Evolutionary conservation across 495 filamentous ascomycete genomes (phyloP), one percentile per base, ranked within the genome.

Genomic region (Annulohypoxylon bovei): DNA sequence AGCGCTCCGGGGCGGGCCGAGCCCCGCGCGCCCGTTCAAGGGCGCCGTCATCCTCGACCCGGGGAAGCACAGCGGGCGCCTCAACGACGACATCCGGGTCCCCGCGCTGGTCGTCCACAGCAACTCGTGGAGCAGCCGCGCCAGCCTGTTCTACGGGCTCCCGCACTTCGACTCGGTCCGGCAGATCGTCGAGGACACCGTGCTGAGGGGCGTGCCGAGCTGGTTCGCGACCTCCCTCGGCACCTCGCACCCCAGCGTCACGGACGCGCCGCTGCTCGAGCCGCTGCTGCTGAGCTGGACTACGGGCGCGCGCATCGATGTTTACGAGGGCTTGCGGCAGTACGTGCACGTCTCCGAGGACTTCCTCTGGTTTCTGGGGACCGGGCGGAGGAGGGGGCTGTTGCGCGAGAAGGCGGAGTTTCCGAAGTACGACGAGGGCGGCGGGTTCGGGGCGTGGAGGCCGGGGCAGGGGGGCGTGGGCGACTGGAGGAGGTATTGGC

Each of bases 211-310:
- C 0, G 73, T 78, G 46, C 72, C 80, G 14, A 76, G 77, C 0
- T 88, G 85, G 85, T 88, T 88, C 70, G 78, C 85, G 66, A 88
- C 85, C 0, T 76, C 72, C 0, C 68, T 83, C 1, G 84, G 84
- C 20, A 86, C 83, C 0, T 79, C 84, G 3, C 85, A 88, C 67
- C 82, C 85, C 3, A 83, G 80, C 0, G 80, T 86, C 35, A 86
- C 85, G 0, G 85, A 88, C 70, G 85, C 85, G 25, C 84, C 84
- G 30, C 77, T 88, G 14, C 76, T 87, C 6, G 80, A 84, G 62
- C 84, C 84, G 9, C 72, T 79, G 37, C 72, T 87, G 25, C 72
- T 86, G 3, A 78, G 79, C 37, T 82, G 81, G 70, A 84, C 81
- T 5, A 87, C 84, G 1, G 81, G 84, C 2, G 79, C 84, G 6